Evolutionary conservation across 1,284 basidiomycete genomes (phyloP), one percentile per base, ranked within the genome.

Genomic region (Tylopilus sp.): DNA sequence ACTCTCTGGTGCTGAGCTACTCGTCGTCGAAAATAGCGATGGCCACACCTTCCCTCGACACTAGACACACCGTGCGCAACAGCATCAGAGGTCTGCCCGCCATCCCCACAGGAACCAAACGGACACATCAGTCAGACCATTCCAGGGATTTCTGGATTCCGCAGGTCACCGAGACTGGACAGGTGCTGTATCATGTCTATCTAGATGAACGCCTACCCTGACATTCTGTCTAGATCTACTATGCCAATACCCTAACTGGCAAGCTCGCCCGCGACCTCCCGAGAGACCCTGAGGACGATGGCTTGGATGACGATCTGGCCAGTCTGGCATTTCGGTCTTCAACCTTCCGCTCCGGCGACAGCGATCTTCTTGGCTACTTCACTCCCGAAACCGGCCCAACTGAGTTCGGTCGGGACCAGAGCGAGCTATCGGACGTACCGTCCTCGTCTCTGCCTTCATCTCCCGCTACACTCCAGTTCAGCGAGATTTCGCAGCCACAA

Each of bases 101-200:
- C 33, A 63, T 78, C 54, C 76, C 75, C 56, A 57, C 60, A 36
- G 39, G 60, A 32, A 24, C 63, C 22, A 38, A 24, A 36, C 49
- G 32, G 9, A 39, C 63, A 0, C 57, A 67, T 12, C 61, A 57
- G 10, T 57, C 63, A 2, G 53, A 68, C 49, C 58, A 53, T 26
- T 66, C 73, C 16, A 68, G 60, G 32, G 75, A 77, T 38, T 77
- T 77, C 36, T 77, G 75, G 75, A 79, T 77, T 33, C 75, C 75
- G 7, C 77, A 79, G 56, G 77, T 77, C 39, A 65, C 75, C 5
- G 61, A 71, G 0, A 67, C 69, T 15, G 77, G 77, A 66, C 77
- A 79, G 75, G 75, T 77, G 19, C 53, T 13, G 60, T 60, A 41
- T 33, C 53, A 32, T n/a, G 38, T 63, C 54, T 33, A 6, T 39